Evolutionary conservation across 2,329 filamentous ascomycete genomes (phyloP), one percentile per base, ranked within the genome.

Genomic region (Xylaria multiplex): DNA sequence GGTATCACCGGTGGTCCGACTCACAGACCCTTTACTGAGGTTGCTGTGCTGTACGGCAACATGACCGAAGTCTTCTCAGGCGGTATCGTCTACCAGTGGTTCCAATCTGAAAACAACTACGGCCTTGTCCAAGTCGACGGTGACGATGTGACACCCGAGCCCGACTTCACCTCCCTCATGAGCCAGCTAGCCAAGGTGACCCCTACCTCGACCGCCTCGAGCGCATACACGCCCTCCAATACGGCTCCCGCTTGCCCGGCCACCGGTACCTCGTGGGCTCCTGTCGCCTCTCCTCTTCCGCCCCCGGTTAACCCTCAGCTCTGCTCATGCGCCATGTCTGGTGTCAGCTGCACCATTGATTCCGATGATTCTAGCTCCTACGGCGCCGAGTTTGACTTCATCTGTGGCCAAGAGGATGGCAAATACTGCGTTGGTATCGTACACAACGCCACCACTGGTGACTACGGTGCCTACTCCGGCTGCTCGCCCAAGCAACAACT

Each of bases 51-150:
- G 9, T 99, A 92, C 81, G 89, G 90, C 59, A 77, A 84, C 66
- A 99, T 99, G 96, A 91, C 89, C 32, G 80, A 81, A 9, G 93
- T 97, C 76, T 96, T 96, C 88, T 96, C 92, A 63, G 96, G 96
- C 74, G 96, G 95, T 81, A 97, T 99, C 72, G 93, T 98, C 78
- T 99, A 98, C 87, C 97, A 97, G 93, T 99, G 96, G 85, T 95
- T 93, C 83, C 86, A 97, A 83, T 94, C 97, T 80, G 82, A 76
- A 58, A 98, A 98, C 83, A 84, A 97, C 78, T 99, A 93, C 76
- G 96, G 91, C 80, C 86, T 97, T 50, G 90, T 94, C 67, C 80
- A 85, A 65, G 78, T 93, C 67, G 70, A 82, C 55, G 85, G 86
- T 74, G 81, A 83, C 75, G 81, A 81, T 49, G 91, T 91, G 70